A percentile compares a stretch with the other conserved stretches of the same genome.
Evolutionary conservation across 2,329 filamentous ascomycete genomes (phyloP).

Genomic region (Hypoxylon sp.): DNA sequence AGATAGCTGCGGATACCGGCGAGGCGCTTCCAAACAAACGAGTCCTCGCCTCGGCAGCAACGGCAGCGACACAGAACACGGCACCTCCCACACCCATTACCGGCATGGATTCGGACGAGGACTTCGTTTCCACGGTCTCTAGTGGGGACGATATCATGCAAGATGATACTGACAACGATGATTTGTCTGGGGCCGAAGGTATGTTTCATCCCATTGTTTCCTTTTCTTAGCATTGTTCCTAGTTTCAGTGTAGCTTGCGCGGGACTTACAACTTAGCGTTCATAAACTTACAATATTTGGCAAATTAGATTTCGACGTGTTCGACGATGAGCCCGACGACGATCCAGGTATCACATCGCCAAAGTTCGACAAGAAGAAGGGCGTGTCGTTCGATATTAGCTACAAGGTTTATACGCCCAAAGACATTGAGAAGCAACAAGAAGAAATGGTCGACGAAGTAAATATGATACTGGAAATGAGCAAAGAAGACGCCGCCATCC

Average conservation of each 20-base stretch:
- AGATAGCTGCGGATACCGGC: slow-evolving; percentile 64
- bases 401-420: slow-evolving; percentile 84
- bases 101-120: slow-evolving; percentile 95
- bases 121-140: slow-evolving; percentile 87
- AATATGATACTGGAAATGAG: slow-evolving; percentile 91
- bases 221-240: not conserved
- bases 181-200: slow-evolving; percentile 69
- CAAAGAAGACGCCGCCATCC: slow-evolving; percentile 90
- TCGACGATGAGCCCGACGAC: slow-evolving; percentile 70
- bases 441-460: slow-evolving; percentile 88
- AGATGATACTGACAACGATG: slow-evolving; percentile 83
- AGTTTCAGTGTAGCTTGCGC: slow-evolving; percentile 11
- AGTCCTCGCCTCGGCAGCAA: slow-evolving; percentile 65
- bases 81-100: slow-evolving; percentile 73
- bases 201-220: slow-evolving; percentile 37
- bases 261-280: not conserved
- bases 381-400: slow-evolving; percentile 84
- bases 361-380: slow-evolving; percentile 78
- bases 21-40: slow-evolving; percentile 66
- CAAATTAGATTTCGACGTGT: slow-evolving; percentile 70
- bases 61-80: slow-evolving; percentile 54
- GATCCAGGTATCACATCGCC: slow-evolving; percentile 67
- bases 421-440: slow-evolving; percentile 89
- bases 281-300: slow-evolving; percentile 14
- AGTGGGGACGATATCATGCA: slow-evolving; percentile 82